A percentile compares a stretch with the other conserved stretches of the same genome.
phyloP scores from a whole-genome alignment of 345 rosid genomes.

The Eucalyptus pauciflora region DNA sequence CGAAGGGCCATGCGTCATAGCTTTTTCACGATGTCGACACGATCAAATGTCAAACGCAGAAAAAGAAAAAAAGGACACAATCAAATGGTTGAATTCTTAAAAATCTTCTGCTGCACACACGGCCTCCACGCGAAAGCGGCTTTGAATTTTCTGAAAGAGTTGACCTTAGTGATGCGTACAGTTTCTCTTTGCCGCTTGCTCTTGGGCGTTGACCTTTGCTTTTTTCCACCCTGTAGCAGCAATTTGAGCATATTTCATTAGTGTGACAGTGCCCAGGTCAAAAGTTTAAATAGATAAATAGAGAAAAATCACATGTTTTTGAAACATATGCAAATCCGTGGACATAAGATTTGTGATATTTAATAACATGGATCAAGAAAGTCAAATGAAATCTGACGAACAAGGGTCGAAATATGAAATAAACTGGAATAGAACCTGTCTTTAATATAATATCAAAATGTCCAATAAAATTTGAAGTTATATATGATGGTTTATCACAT shows the following conservation, averaged over 20 bases:
- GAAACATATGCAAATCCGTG: background rate
- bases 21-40: background rate
- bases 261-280: rapidly evolving
- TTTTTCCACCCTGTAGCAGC: background rate
- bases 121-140: background rate
- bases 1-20: background rate
- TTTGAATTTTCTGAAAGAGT: background rate
- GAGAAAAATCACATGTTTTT: background rate
- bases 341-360: background rate
- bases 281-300: background rate
- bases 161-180: background rate
- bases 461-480: background rate
- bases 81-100: background rate
- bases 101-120: background rate
- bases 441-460: background rate
- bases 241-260: background rate
- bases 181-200: background rate
- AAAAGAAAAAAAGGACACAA: background rate
- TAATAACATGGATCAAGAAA: background rate
- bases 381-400: background rate
- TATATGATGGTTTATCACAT: background rate
- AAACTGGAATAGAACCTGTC: too few relatives aligned
- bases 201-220: background rate
- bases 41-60: background rate
- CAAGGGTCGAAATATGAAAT: too few relatives aligned